Conservation (phyloP, 2,329 filamentous ascomycete species). For the Pseudogymnoascus sp. region DNA sequence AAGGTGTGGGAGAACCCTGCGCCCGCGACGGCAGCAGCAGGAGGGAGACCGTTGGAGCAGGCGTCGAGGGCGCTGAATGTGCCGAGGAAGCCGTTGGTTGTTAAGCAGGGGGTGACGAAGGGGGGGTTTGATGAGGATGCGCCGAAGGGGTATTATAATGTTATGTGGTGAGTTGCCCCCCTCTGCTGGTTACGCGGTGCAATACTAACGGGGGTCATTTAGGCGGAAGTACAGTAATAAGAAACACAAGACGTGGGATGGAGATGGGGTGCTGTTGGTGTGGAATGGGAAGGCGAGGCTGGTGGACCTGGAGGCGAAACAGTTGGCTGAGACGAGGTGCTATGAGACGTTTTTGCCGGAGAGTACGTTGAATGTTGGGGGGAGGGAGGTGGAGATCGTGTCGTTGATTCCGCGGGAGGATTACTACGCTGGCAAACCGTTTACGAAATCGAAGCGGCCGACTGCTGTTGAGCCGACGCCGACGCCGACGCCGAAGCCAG, state of each 20-base stretch:
- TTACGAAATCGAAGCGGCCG: conserved; percentile 25
- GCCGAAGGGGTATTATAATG: conserved; percentile 24
- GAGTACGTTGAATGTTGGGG: conserved; percentile 51
- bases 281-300: conserved; percentile 49
- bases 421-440: conserved; percentile 42
- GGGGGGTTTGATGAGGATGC: conserved; percentile 16
- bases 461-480: conserved; percentile 15
- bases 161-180: conserved; percentile 23
- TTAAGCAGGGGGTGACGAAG: background rate
- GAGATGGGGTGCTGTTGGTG: conserved; percentile 57
- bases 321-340: conserved; percentile 51
- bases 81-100: conserved; percentile 25
- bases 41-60: background rate
- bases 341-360: conserved; percentile 51
- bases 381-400: conserved; percentile 63
- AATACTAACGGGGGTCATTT: background rate
- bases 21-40: background rate
- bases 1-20: background rate
- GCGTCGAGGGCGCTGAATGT: conserved; percentile 19
- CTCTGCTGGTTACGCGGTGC: background rate
- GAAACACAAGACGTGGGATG: conserved; percentile 73
- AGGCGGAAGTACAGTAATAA: conserved; percentile 63
- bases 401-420: conserved; percentile 52
- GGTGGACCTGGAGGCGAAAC: conserved; percentile 53
- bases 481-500: conserved; percentile 12